Conservation (phyloP, 2,329 filamentous ascomycete species). For the Epichloe uncinata region DNA sequence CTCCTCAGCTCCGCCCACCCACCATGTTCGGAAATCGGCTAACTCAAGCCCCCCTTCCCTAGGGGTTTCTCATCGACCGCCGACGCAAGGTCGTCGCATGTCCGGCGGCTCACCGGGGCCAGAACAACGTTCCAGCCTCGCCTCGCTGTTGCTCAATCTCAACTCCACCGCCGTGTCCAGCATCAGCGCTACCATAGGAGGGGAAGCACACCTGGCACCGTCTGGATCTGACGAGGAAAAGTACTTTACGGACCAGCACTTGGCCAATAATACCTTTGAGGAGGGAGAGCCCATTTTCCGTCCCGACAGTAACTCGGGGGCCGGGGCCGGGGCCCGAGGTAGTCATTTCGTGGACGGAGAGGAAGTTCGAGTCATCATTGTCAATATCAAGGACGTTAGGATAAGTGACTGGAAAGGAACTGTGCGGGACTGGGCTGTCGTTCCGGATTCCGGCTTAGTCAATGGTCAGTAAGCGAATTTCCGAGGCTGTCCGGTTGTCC, state of each 20-base stretch:
- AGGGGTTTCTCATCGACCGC: conserved; percentile 84
- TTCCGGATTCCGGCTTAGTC: conserved; percentile 21
- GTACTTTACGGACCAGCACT: conserved; percentile 71
- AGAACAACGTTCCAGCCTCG: conserved; percentile 59
- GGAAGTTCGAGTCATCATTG: conserved; percentile 77
- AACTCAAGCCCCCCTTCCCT: background rate
- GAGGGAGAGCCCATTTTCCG: conserved; percentile 27
- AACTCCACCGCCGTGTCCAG: conserved; percentile 79
- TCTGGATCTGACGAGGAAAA: conserved; percentile 66
- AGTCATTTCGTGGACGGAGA: conserved; percentile 65
- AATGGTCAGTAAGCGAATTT: conserved; percentile 23
- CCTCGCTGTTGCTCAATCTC: conserved; percentile 73
- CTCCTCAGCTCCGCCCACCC: background rate
- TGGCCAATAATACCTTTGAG: conserved; percentile 86
- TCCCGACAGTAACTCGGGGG: conserved; percentile 22
- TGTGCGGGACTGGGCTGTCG: conserved; percentile 61
- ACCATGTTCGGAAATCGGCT: background rate
- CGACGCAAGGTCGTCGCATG: conserved; percentile 49
- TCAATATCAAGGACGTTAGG: conserved; percentile 69
- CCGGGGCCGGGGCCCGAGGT: conserved; percentile 33
- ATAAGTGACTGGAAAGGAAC: conserved; percentile 95
- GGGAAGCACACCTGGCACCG: conserved; percentile 62
- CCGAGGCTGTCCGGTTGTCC: background rate
- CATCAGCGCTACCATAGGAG: conserved; percentile 89
- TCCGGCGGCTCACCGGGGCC: conserved; percentile 51